Evolutionary conservation across 352 stramenopile genomes (phyloP).

Genomic region (Phytophthora sp.): DNA sequence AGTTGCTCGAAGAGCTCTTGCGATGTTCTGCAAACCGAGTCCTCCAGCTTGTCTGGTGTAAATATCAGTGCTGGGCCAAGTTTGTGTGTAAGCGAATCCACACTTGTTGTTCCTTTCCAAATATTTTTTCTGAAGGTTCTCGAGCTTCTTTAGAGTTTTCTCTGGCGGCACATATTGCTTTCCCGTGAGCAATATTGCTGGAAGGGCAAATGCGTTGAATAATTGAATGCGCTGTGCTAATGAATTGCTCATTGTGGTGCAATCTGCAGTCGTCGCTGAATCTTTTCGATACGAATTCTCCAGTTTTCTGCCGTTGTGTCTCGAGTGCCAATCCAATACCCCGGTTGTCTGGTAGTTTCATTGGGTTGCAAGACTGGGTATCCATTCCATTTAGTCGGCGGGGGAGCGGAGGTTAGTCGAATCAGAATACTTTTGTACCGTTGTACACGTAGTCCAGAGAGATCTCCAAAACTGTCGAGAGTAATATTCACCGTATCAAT

Average conservation of each 20-base stretch:
- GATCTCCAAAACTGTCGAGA: background rate
- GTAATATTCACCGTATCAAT: background rate
- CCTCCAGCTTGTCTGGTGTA: no score
- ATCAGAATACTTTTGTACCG: constrained; percentile 1
- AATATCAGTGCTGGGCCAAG: no score
- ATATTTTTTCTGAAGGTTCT: no score
- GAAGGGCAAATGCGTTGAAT: background rate
- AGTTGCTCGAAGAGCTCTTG: no score
- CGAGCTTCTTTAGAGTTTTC: no score
- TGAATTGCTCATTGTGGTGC: background rate
- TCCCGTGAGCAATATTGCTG: no score
- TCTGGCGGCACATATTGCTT: no score
- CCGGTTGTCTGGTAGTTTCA: background rate
- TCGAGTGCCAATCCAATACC: constrained; percentile 6
- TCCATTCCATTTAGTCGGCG: background rate
- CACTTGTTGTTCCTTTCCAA: no score
- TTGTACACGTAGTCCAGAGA: constrained; percentile 2
- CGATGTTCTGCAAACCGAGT: no score
- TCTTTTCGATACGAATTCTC: constrained; percentile 6
- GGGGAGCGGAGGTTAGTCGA: background rate
- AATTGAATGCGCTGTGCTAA: background rate
- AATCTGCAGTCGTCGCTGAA: background rate
- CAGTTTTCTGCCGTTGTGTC: background rate
- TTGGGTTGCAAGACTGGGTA: background rate
- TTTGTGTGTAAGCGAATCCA: no score